phyloP scores from a whole-genome alignment of 2,329 filamentous ascomycete genomes.

The Pyrenophora teres region DNA sequence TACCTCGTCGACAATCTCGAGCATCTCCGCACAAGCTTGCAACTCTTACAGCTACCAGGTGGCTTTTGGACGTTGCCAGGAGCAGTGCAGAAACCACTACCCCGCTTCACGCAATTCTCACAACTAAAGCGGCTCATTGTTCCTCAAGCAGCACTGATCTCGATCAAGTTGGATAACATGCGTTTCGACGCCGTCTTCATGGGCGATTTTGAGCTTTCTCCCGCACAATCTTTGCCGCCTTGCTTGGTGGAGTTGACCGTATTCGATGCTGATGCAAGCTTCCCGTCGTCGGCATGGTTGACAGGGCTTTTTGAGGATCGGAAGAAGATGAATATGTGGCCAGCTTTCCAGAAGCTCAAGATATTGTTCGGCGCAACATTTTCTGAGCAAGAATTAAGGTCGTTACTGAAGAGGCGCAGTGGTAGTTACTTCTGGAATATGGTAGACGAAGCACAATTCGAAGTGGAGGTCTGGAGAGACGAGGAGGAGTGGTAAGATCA shows the following conservation, averaged over 20 bases:
- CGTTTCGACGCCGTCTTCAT: slow-evolving; percentile 4
- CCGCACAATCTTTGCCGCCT: slow-evolving; percentile 4
- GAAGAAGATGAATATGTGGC: slow-evolving; percentile 1
- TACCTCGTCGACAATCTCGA: slow-evolving; percentile 11
- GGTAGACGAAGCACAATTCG: background rate
- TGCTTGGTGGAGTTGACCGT: slow-evolving; percentile 14
- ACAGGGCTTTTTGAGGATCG: slow-evolving; percentile 11
- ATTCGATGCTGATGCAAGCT: slow-evolving; percentile 13
- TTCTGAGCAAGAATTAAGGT: background rate
- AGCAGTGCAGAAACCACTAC: slow-evolving; percentile 18
- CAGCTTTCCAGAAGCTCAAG: slow-evolving; percentile 8
- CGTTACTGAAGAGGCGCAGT: background rate
- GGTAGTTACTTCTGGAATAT: background rate
- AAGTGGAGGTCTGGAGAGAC: background rate
- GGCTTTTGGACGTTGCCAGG: slow-evolving; percentile 25
- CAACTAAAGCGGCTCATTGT: slow-evolving; percentile 9
- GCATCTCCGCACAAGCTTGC: slow-evolving; percentile 11
- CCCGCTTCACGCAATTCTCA: slow-evolving; percentile 13
- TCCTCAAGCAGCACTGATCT: slow-evolving; percentile 19
- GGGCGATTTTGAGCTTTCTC: slow-evolving; percentile 18
- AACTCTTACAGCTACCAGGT: slow-evolving; percentile 14
- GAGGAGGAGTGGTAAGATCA: background rate
- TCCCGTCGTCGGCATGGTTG: slow-evolving; percentile 13
- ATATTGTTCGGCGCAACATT: slow-evolving; percentile 4
- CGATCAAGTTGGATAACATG: slow-evolving; percentile 23